Evolutionary conservation across 768 basidiomycete species (phyloP).

Genomic region (Dioszegia crocea): DNA sequence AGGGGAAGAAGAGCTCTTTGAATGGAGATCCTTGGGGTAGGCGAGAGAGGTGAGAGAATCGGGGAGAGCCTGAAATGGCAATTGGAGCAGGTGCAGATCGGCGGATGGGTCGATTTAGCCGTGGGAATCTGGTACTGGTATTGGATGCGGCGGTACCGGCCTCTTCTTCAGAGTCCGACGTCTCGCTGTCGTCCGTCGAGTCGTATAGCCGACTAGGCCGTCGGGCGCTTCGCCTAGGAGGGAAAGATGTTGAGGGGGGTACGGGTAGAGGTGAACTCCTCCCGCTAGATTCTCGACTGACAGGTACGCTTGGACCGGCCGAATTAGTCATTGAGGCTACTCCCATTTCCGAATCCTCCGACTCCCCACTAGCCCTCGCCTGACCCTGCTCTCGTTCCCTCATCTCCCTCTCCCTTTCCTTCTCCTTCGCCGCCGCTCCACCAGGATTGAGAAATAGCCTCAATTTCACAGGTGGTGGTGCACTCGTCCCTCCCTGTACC

Average conservation of each 20-base stretch:
- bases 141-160: conserved; percentile 5
- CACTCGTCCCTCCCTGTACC: background rate
- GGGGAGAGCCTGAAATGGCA: conserved; percentile 12
- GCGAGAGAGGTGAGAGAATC: conserved; percentile 12
- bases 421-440: background rate
- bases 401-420: background rate
- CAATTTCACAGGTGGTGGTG: conserved; percentile 9
- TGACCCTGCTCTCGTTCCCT: too few species aligned
- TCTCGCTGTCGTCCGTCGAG: conserved; percentile 31
- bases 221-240: background rate
- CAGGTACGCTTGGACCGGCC: background rate
- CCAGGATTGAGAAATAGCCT: conserved; percentile 6
- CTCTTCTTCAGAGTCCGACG: conserved; percentile 34
- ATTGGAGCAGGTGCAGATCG: conserved; percentile 26
- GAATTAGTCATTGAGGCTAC: background rate
- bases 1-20: conserved; percentile 21
- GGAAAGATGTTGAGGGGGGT: background rate
- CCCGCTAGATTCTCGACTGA: background rate
- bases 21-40: conserved; percentile 11
- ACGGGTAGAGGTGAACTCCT: background rate
- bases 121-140: background rate
- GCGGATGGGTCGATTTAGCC: conserved; percentile 13
- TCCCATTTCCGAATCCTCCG: background rate
- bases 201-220: conserved; percentile 11
- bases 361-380: too few species aligned